Conservation (phyloP, 169 alveolate species). For the Eimeria falciformis region DNA sequence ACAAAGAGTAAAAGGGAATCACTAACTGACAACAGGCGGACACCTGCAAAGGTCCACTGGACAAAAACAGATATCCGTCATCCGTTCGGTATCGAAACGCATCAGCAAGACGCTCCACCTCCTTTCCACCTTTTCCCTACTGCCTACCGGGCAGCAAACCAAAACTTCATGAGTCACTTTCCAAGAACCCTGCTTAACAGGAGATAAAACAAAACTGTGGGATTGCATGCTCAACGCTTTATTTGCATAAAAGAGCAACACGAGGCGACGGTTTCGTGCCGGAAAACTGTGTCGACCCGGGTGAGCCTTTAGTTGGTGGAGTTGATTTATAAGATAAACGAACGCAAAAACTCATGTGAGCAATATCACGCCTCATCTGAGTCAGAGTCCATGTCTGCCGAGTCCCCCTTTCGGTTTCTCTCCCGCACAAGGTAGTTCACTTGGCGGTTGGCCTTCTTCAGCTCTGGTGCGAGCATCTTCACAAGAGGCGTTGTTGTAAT, state of each 20-base stretch:
- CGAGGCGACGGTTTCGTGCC: too few species aligned
- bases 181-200: too few species aligned
- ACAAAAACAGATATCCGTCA: background rate
- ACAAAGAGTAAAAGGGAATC: background rate
- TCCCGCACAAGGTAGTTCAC: conserved; percentile 62
- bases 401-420: conserved; percentile 35
- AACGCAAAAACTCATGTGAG: too few species aligned
- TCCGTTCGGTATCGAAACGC: background rate
- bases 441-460: conserved; percentile 47
- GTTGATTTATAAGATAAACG: too few species aligned
- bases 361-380: conserved; percentile 28
- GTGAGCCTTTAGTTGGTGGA: too few species aligned
- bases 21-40: background rate
- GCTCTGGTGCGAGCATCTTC: conserved; percentile 66
- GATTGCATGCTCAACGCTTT: too few species aligned
- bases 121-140: too few species aligned
- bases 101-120: background rate
- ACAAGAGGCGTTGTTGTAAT: conserved; percentile 56
- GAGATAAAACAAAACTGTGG: too few species aligned
- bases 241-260: too few species aligned
- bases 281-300: too few species aligned
- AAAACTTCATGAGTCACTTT: too few species aligned
- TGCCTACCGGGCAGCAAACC: too few species aligned
- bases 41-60: background rate
- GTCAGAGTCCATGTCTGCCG: conserved; percentile 5